phyloP scores from a whole-genome alignment of 2,329 filamentous ascomycete species.

The Eurotiales sp. region DNA sequence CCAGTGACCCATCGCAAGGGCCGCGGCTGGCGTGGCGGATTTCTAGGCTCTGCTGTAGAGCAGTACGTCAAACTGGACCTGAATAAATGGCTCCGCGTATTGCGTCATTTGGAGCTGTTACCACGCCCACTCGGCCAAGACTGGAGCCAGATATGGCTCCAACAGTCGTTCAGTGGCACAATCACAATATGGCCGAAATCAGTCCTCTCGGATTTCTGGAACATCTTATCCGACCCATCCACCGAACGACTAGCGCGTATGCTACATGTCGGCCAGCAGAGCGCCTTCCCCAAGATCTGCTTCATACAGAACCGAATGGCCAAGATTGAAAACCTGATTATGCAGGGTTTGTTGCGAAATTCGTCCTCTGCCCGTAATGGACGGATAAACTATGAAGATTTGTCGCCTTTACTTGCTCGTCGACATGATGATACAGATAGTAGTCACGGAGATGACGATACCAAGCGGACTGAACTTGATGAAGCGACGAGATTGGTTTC shows the following conservation, averaged over 20 bases:
- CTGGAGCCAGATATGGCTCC: constrained; percentile 95
- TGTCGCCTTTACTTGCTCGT: constrained; percentile 28
- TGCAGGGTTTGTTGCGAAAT: constrained; percentile 48
- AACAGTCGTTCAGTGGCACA: constrained; percentile 80
- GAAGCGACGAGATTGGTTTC: constrained; percentile 7
- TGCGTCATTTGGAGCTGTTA: constrained; percentile 86
- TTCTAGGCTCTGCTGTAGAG: constrained; percentile 85
- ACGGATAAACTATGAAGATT: constrained; percentile 10
- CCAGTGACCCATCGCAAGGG: constrained; percentile 92
- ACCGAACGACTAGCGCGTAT: constrained; percentile 73
- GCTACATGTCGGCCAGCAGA: constrained; percentile 86
- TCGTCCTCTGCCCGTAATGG: constrained; percentile 23
- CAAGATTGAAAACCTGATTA: constrained; percentile 69
- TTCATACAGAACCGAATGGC: constrained; percentile 79
- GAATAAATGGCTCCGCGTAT: constrained; percentile 94
- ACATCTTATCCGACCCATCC: constrained; percentile 82
- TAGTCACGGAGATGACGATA: neutral
- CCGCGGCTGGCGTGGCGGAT: constrained; percentile 92
- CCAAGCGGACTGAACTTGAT: constrained; percentile 9
- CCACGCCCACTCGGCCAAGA: constrained; percentile 89
- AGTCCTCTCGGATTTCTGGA: constrained; percentile 71
- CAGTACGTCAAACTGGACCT: constrained; percentile 95
- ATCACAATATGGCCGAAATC: constrained; percentile 95
- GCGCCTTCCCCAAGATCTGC: constrained; percentile 83
- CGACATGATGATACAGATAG: constrained; percentile 17